Evolutionary conservation across 2,329 filamentous ascomycete genomes (phyloP).

Genomic region (Fusarium solani-melongenae): DNA sequence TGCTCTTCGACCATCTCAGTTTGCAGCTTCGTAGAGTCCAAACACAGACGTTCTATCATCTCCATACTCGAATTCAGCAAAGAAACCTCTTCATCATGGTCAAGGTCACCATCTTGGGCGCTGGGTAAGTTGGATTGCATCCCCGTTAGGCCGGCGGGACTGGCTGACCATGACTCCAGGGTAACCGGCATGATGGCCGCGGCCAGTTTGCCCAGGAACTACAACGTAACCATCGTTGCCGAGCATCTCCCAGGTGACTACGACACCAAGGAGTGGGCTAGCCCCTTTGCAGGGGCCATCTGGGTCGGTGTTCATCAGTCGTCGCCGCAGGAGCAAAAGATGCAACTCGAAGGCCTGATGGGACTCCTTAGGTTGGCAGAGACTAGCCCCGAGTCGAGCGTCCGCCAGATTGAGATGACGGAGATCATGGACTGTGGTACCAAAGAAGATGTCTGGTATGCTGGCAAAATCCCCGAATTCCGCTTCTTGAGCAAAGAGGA

Average conservation of each 20-base stretch:
- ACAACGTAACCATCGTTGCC: slow-evolving; percentile 10
- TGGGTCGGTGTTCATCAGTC: slow-evolving; percentile 9
- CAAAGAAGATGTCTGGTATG: not conserved
- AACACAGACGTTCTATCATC: not conserved
- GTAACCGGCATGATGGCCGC: slow-evolving; percentile 17
- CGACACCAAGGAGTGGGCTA: not conserved
- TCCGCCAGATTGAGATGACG: not conserved
- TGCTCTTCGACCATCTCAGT: not conserved
- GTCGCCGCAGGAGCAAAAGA: slow-evolving; percentile 4
- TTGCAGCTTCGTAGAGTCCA: not conserved
- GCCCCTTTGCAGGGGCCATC: not conserved
- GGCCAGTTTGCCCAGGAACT: not conserved
- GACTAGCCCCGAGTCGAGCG: not conserved
- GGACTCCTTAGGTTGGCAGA: slow-evolving; percentile 40
- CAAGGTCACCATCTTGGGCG: not conserved
- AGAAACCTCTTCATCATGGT: not conserved
- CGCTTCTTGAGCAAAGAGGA: not conserved
- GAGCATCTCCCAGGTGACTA: slow-evolving; percentile 5
- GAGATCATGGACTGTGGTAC: not conserved
- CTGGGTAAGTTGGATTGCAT: not conserved
- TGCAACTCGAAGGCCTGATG: slow-evolving; percentile 43
- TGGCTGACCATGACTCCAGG: slow-evolving; percentile 15
- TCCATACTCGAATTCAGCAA: not conserved
- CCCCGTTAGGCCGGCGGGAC: too few relatives aligned
- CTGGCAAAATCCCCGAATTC: not conserved